Conservation (phyloP, 805 yeast genomes). For the Saccharomycopsis sp. region DNA sequence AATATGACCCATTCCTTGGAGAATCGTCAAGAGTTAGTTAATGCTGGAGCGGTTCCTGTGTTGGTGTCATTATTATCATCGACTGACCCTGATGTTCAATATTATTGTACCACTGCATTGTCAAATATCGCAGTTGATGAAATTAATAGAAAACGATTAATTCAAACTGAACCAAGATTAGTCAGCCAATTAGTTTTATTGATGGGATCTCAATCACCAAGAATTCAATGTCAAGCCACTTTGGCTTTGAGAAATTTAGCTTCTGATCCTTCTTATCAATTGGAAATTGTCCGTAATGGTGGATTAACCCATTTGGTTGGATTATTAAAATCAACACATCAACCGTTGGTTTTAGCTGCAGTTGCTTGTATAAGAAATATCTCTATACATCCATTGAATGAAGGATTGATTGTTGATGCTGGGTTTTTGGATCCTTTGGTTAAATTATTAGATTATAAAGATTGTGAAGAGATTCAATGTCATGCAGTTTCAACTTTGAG, state of each 20-base stretch:
- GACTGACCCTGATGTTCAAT: slow-evolving; percentile 93
- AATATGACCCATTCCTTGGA: slow-evolving; percentile 98
- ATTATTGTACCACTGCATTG: slow-evolving; percentile 95
- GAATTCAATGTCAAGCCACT: slow-evolving; percentile 98
- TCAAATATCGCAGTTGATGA: slow-evolving; percentile 97
- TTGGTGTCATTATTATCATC: slow-evolving; percentile 79
- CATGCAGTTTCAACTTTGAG: slow-evolving; percentile 96
- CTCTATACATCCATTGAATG: slow-evolving; percentile 94
- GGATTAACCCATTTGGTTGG: slow-evolving; percentile 93
- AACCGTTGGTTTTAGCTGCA: slow-evolving; percentile 89
- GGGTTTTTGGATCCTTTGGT: slow-evolving; percentile 93
- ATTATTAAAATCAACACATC: slow-evolving; percentile 79
- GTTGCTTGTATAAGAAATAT: slow-evolving; percentile 98
- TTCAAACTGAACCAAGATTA: slow-evolving; percentile 88
- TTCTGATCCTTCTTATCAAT: slow-evolving; percentile 90
- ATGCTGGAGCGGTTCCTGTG: slow-evolving; percentile 98
- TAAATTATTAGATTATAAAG: slow-evolving; percentile 70
- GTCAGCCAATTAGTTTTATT: slow-evolving; percentile 81
- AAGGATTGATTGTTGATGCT: slow-evolving; percentile 91
- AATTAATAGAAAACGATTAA: slow-evolving; percentile 75
- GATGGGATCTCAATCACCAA: slow-evolving; percentile 89
- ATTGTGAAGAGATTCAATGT: slow-evolving; percentile 94
- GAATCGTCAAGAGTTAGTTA: slow-evolving; percentile 91
- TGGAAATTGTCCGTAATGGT: slow-evolving; percentile 91
- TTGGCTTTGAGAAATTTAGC: slow-evolving; percentile 93